Percentiles rank a stretch among this genome's conserved stretches.
Conservation (phyloP, 148 eudicot species). For the Drosera capensis region DNA sequence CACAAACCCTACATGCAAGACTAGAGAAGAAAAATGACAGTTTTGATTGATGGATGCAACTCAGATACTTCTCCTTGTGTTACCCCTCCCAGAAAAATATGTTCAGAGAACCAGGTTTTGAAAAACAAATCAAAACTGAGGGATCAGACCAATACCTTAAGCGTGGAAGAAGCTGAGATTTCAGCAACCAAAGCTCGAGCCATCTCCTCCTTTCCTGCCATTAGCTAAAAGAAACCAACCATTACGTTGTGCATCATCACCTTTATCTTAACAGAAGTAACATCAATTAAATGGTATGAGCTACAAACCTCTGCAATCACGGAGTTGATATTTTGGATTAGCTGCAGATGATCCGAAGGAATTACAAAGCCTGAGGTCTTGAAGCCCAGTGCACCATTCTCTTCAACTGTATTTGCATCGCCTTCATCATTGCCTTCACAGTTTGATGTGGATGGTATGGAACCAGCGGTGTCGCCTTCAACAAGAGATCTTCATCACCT, state of each 20-base stretch:
- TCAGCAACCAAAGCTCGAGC: constrained; percentile 52
- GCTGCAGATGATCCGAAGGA: constrained; percentile 77
- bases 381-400: constrained; percentile 22
- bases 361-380: constrained; percentile 34
- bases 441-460: constrained; percentile 18
- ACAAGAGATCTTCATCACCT: too few relatives aligned
- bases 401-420: constrained; percentile 23
- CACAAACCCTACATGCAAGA: too few relatives aligned
- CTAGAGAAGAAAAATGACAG: not conserved
- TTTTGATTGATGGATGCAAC: too few relatives aligned
- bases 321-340: constrained; percentile 61
- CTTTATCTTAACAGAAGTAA: not conserved
- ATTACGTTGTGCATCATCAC: not conserved
- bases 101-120: too few relatives aligned
- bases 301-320: constrained; percentile 71
- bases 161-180: constrained; percentile 42
- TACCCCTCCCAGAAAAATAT: too few relatives aligned
- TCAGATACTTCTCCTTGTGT: too few relatives aligned
- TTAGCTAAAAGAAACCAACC: constrained; percentile 35
- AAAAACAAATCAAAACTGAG: constrained; percentile 3
- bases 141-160: constrained; percentile 83
- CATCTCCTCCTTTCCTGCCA: constrained; percentile 71
- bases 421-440: constrained; percentile 19
- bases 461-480: constrained; percentile 12
- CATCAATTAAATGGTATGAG: not conserved